Conservation (phyloP, 2,329 filamentous ascomycete genomes). For the Akanthomyces uredinophilus region DNA sequence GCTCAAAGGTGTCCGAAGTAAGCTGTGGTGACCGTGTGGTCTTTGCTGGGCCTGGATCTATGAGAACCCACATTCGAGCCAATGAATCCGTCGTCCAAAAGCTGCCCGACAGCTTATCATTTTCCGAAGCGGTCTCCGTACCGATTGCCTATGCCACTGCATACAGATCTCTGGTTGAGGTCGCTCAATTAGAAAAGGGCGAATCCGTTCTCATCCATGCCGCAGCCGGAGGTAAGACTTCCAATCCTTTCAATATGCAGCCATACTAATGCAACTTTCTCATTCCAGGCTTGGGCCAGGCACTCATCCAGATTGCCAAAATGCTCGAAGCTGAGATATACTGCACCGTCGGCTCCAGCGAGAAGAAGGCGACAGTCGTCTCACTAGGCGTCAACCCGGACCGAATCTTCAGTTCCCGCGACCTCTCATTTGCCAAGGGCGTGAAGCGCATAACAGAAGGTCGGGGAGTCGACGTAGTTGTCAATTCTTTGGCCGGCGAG, state of each 20-base stretch:
- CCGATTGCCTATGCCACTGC: slow-evolving; percentile 26
- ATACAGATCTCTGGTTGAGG: slow-evolving; percentile 23
- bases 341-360: slow-evolving; percentile 28
- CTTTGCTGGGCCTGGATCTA: slow-evolving; percentile 13
- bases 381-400: slow-evolving; percentile 28
- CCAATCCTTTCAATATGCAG: neutral
- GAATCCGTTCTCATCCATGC: slow-evolving; percentile 33
- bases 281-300: slow-evolving; percentile 26
- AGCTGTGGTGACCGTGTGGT: slow-evolving; percentile 28
- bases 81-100: slow-evolving; percentile 21
- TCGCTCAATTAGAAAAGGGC: slow-evolving; percentile 20
- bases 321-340: slow-evolving; percentile 32
- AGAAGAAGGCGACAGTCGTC: slow-evolving; percentile 26
- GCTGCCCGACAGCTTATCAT: slow-evolving; percentile 26
- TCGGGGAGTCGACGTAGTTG: slow-evolving; percentile 28
- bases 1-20: slow-evolving; percentile 9
- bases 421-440: slow-evolving; percentile 25
- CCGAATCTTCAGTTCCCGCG: slow-evolving; percentile 30
- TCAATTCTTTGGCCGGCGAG: slow-evolving; percentile 28
- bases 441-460: slow-evolving; percentile 23
- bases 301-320: slow-evolving; percentile 33
- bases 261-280: too few species aligned
- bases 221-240: slow-evolving; percentile 26
- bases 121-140: slow-evolving; percentile 23
- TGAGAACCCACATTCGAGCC: slow-evolving; percentile 17